phyloP scores from a whole-genome alignment of 352 stramenopile species.

The Phytophthora cactorum region DNA sequence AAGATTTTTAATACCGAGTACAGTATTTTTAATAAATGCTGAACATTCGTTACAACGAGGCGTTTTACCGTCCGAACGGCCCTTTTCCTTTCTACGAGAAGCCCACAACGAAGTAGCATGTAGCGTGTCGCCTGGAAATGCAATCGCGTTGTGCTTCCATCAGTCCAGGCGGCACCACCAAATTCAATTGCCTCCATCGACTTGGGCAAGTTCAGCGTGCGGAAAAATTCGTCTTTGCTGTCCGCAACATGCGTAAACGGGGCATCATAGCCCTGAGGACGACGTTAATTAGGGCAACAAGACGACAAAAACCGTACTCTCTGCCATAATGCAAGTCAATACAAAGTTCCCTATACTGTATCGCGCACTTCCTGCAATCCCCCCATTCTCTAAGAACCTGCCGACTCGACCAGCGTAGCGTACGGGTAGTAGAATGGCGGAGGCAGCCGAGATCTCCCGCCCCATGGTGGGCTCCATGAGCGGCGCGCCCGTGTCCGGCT shows the following conservation, averaged over 20 bases:
- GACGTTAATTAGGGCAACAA: constrained; percentile 8
- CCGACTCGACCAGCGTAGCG: background rate
- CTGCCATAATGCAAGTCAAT: constrained; percentile 12
- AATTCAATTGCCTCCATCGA: no score
- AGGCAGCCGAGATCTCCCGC: constrained; percentile 41
- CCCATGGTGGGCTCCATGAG: constrained; percentile 27
- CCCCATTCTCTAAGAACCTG: constrained; percentile 21
- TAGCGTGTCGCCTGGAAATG: no score
- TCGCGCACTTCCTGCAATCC: constrained; percentile 8
- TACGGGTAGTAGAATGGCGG: constrained; percentile 6
- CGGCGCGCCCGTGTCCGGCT: constrained; percentile 25
- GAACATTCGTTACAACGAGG: no score
- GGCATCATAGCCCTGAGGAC: background rate
- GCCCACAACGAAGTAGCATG: no score
- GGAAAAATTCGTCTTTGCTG: constrained; percentile 14
- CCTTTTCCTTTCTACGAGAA: background rate
- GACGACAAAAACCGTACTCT: constrained; percentile 13
- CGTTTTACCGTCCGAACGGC: background rate
- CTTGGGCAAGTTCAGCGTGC: constrained; percentile 6
- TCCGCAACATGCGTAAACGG: constrained; percentile 2
- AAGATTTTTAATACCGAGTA: no score
- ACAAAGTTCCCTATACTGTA: background rate
- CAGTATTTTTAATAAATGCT: no score
- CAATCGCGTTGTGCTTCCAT: background rate
- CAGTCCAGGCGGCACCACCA: background rate